Percentiles rank a stretch among this genome's conserved stretches.
Conservation (phyloP, 1,284 basidiomycete species). For the Sanghuangporus weigelae region DNA sequence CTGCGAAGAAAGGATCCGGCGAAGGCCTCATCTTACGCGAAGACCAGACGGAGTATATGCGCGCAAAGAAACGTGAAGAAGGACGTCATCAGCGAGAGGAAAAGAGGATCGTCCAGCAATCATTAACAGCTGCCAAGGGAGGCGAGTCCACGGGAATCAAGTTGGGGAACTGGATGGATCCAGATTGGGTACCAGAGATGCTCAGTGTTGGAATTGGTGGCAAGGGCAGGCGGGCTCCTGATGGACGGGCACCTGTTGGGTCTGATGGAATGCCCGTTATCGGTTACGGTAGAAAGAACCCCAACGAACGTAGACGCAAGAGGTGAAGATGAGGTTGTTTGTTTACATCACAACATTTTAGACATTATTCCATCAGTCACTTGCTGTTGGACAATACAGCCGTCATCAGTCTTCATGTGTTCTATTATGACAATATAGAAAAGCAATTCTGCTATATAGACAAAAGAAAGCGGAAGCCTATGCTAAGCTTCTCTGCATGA, state of each 20-base stretch:
- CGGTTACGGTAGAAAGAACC: slow-evolving; percentile 83
- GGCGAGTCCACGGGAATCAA: slow-evolving; percentile 43
- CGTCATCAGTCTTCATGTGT: too few species aligned
- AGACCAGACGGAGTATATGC: slow-evolving; percentile 83
- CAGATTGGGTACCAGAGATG: slow-evolving; percentile 93
- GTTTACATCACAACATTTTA: not conserved
- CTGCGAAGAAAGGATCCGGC: slow-evolving; percentile 76
- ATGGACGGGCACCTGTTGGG: slow-evolving; percentile 43
- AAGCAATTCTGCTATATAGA: not conserved
- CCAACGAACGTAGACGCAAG: slow-evolving; percentile 70
- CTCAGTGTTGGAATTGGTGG: slow-evolving; percentile 69
- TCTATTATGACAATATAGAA: not conserved
- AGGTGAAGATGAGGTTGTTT: slow-evolving; percentile 19
- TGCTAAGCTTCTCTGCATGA: slow-evolving; percentile 87
- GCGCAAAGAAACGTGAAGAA: slow-evolving; percentile 73
- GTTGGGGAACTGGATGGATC: slow-evolving; percentile 86
- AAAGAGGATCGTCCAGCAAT: slow-evolving; percentile 60
- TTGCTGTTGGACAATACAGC: too few species aligned
- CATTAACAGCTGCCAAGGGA: slow-evolving; percentile 43
- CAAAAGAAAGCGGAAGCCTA: slow-evolving; percentile 29
- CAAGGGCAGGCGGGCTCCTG: slow-evolving; percentile 57
- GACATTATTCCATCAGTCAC: too few species aligned
- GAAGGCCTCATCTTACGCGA: slow-evolving; percentile 84
- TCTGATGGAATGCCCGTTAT: slow-evolving; percentile 67
- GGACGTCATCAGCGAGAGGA: slow-evolving; percentile 76